Base-by-base conservation (phyloP, 2,329 filamentous ascomycete genomes). In the Zymoseptoria crescenta region DNA sequence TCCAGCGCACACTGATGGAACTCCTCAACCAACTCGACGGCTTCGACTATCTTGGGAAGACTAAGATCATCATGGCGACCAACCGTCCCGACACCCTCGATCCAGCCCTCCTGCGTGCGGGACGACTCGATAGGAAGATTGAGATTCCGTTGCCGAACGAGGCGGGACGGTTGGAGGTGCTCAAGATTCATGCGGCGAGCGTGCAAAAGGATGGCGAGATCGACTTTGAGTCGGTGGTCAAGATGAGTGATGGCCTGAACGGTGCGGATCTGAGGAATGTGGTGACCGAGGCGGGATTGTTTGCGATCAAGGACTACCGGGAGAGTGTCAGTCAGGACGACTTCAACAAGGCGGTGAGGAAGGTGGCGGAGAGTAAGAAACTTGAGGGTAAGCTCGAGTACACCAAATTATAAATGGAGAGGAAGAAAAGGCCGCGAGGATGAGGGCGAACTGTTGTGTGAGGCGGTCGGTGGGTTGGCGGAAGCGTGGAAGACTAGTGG, bases 41-140 rank as follows among this genome's bases (percentile, higher is more conserved):
- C 67, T 99, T 99, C 80, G 94, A 99, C 78, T 99, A 99, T 78
- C 83, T 99, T 45, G 94, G 95, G 68, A 96, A 99, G 82, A 99
- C 94, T 57, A 99, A 99, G 81, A 99, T 99, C 74, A 99, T 99
- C 79, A 99, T 99, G 95, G 94, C 92, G 45, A 97, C 94, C 60
- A 99, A 99, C 81, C 83, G 94, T 77, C 94, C 93, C 13, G 93
- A 97, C 75, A 97, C 93, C 0, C 84, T 99, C 54, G 93, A 99
- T 72, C 93, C 93, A 35, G 93, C 93, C 1, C 80, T 99, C 69
- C 82, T 99, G 58, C 87, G 93, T 78, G 93, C 93, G 50, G 93
- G 93, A 69, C 88, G 94, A 74, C 81, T 99, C 68, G 95, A 99
- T 76, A 84, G 94, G 67, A 99, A 99, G 83, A 94, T 99, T 69